Percentiles rank a stretch among this genome's conserved stretches.
phyloP scores from a whole-genome alignment of 2,329 filamentous ascomycete genomes.

The Trichoderma guizhouense region DNA sequence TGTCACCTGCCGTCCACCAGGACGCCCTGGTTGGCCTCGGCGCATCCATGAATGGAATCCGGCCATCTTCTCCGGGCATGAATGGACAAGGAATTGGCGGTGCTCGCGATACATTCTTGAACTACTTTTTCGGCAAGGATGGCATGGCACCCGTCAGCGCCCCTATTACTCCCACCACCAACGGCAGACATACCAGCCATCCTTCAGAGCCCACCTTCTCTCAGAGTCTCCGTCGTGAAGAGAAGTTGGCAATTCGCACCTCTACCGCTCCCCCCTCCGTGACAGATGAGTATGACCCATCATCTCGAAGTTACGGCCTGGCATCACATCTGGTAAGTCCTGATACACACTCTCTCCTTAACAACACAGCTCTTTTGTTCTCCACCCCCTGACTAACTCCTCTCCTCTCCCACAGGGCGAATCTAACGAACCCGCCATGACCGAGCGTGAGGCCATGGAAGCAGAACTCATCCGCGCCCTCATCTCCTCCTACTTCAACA shows the following conservation, averaged over 20 bases:
- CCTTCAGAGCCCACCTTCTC: constrained; percentile 76
- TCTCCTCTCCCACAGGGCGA: constrained; percentile 42
- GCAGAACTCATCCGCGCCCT: constrained; percentile 94
- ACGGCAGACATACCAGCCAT: constrained; percentile 69
- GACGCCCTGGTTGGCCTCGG: constrained; percentile 63
- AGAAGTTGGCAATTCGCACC: constrained; percentile 53
- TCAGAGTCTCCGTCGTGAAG: constrained; percentile 75
- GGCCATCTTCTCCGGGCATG: constrained; percentile 49
- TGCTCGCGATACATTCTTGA: constrained; percentile 87
- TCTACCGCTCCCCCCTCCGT: constrained; percentile 44
- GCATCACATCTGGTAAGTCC: constrained; percentile 60
- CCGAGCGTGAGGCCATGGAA: constrained; percentile 93
- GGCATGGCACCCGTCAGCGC: constrained; percentile 47
- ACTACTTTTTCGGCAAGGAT: constrained; percentile 98
- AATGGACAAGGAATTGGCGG: constrained; percentile 57
- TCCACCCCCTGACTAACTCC: constrained; percentile 13
- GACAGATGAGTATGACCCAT: constrained; percentile 44
- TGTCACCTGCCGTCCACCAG: constrained; percentile 74
- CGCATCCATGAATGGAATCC: constrained; percentile 62
- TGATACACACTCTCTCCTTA: neutral
- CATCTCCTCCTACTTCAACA: constrained; percentile 98
- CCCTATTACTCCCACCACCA: constrained; percentile 33
- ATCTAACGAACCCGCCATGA: constrained; percentile 78
- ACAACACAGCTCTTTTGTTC: neutral
- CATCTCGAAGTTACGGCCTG: constrained; percentile 37